Base-by-base conservation (phyloP, 768 basidiomycete genomes). In the Tricholomella constricta region DNA sequence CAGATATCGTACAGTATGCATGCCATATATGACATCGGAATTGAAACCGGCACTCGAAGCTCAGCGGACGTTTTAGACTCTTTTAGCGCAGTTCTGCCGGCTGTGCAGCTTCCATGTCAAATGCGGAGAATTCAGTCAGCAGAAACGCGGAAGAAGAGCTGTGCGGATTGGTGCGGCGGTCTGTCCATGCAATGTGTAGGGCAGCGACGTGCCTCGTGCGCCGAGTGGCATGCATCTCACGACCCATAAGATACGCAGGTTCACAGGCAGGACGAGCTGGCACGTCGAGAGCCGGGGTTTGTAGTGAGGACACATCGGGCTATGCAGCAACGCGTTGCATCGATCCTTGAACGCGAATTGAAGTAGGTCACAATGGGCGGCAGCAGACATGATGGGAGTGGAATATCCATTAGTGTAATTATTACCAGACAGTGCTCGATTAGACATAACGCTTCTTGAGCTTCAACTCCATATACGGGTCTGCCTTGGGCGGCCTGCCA, bases 381-480 rank as follows among this genome's bases (percentile, higher is more conserved):
- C 11, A 20, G 25, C n/a, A 15, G 20, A 25, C 23, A 17, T 1
- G 4, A 2, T 1, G 19, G 26, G 14, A 27, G 32, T 14, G 14
- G 27, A 44, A 43, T 27, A 14, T 56, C 34, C 27, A 40, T 56
- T 56, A 56, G 22, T 19, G 37, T 42, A 36, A 36, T 22, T 17
- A 45, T 45, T 26, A 40, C 10, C 20, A 48, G 27, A 17, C 29
- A 45, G 40, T 20, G 15, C 27, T 36, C 57, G 58, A 71, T 50
- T 60, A 70, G 61, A 72, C 64, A 67, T 82, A 81, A 67, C 74
- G 79, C 68, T 75, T 80, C 46, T 63, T 65, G 49, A 65, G 62
- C 71, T 82, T 83, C 55, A 82, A 54, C 52, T 75, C 76, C 51
- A 71, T 77, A 64, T 85, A 87, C n/a, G 68, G 77, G 64, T 87